Evolutionary conservation across 2,329 filamentous ascomycete genomes (phyloP).

Genomic region (Cordyceps sp.): DNA sequence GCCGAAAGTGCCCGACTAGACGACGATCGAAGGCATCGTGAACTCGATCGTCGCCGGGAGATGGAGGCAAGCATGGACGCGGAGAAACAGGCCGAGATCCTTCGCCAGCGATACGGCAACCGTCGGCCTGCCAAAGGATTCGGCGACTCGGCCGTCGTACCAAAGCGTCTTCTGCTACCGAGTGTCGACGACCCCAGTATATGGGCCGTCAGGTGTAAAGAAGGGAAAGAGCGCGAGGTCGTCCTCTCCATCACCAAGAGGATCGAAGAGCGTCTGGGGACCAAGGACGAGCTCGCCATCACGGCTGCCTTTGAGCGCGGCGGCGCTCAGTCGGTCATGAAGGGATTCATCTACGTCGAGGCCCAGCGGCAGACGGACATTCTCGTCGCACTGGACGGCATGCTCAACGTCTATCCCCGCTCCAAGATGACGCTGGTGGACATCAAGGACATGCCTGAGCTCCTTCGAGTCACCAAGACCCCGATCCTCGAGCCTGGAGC

Average conservation of each 20-base stretch:
- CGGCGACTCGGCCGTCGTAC: constrained; percentile 60
- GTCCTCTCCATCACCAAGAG: constrained; percentile 79
- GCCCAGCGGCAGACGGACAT: constrained; percentile 79
- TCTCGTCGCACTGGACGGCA: constrained; percentile 61
- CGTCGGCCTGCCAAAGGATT: constrained; percentile 47
- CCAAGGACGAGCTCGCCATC: constrained; percentile 68
- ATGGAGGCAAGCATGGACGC: constrained; percentile 78
- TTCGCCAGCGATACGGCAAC: constrained; percentile 78
- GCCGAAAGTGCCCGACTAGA: constrained; percentile 64
- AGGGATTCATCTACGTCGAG: constrained; percentile 90
- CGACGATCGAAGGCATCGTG: constrained; percentile 83
- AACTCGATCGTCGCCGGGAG: constrained; percentile 84
- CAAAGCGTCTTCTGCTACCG: constrained; percentile 73
- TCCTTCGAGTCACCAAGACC: constrained; percentile 79
- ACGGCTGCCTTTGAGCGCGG: constrained; percentile 86
- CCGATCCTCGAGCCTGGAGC: constrained; percentile 72
- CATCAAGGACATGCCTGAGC: constrained; percentile 93
- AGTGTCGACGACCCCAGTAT: constrained; percentile 93
- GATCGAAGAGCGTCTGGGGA: constrained; percentile 61
- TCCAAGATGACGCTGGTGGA: constrained; percentile 78
- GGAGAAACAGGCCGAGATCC: constrained; percentile 76
- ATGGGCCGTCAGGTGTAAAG: constrained; percentile 84
- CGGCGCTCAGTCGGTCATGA: constrained; percentile 62
- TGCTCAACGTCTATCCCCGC: constrained; percentile 80
- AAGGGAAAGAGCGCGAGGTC: constrained; percentile 88